Conservation (phyloP, 495 filamentous ascomycete species). For the Penicillium canariense region DNA sequence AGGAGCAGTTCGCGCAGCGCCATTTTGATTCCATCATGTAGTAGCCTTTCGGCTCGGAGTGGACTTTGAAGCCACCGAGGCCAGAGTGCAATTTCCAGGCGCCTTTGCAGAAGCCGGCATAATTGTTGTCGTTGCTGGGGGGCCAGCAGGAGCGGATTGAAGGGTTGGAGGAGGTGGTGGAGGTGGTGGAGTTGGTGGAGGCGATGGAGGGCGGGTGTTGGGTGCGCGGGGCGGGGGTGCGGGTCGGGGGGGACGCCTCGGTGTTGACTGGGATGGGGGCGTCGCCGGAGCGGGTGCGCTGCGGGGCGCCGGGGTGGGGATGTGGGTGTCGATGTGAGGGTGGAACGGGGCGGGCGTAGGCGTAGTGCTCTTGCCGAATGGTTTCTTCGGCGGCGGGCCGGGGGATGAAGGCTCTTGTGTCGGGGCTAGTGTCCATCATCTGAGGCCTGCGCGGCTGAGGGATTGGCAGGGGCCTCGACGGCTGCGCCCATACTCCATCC, state of each 20-base stretch:
- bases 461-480: neutral
- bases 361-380: neutral
- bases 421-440: neutral
- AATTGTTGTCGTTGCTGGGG: conserved; percentile 42
- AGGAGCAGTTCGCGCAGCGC: conserved; percentile 45
- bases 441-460: neutral
- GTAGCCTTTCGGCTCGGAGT: conserved; percentile 33
- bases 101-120: conserved; percentile 52
- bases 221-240: neutral
- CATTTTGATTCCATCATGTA: conserved; percentile 34
- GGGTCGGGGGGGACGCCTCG: neutral
- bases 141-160: conserved; percentile 21
- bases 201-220: conserved; percentile 8
- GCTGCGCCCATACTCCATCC: neutral
- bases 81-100: conserved; percentile 46
- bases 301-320: neutral
- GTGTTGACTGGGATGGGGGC: neutral
- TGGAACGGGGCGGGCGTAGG: neutral
- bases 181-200: conserved; percentile 13
- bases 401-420: neutral
- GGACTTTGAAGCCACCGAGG: conserved; percentile 33
- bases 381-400: neutral
- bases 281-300: neutral
- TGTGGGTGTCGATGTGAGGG: neutral
- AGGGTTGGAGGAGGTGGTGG: conserved; percentile 3